Evolutionary conservation across 2,329 filamentous ascomycete species (phyloP), one percentile per base, ranked within the genome.

Genomic region (Xylaria polymorpha): DNA sequence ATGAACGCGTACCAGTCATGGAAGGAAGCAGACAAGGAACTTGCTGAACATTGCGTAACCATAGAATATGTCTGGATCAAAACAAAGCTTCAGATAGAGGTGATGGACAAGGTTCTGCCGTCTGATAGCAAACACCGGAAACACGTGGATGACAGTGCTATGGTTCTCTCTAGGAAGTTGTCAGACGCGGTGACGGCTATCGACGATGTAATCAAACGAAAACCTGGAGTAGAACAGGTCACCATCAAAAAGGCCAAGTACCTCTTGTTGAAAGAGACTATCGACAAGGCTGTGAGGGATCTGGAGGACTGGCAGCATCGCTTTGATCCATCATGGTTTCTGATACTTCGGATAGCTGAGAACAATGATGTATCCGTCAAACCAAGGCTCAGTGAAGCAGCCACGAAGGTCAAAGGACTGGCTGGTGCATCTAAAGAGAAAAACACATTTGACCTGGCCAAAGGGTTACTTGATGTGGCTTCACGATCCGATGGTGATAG

Each of bases 11-110:
- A 61, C n/a, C 41, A 61, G 25, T 37, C 58, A 18, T 61, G 58
- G 58, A 61, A 61, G 44, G 8, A 48, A 37, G 58, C 58, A 39
- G 58, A 61, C 58, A 48, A 39, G 25, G 43, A 61, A n/a, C 2
- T 61, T 48, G 48, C 58, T 18, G 43, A 48, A 18, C 43, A 50
- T 1, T 61, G 43, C 29, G 9, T 61, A 50, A 22, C 29, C 7
- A 61, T 61, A 37, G 58, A 61, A 61, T 39, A 61, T 50, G 58
- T 61, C 15, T 61, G 58, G 58, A 37, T 61, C 18, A 61, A 61
- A 39, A 61, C 43, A 7, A 61, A 61, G 6, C 58, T 61, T 29
- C 58, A 61, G 44, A 61, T 61, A 7, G 43, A 61, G 43, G 58
- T 61, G 8, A 61, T 61, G 18, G 32, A 61, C 18, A 29, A 50